Conservation (phyloP, 2,329 filamentous ascomycete genomes). For the Aspergillus brunneoviolaceus region DNA sequence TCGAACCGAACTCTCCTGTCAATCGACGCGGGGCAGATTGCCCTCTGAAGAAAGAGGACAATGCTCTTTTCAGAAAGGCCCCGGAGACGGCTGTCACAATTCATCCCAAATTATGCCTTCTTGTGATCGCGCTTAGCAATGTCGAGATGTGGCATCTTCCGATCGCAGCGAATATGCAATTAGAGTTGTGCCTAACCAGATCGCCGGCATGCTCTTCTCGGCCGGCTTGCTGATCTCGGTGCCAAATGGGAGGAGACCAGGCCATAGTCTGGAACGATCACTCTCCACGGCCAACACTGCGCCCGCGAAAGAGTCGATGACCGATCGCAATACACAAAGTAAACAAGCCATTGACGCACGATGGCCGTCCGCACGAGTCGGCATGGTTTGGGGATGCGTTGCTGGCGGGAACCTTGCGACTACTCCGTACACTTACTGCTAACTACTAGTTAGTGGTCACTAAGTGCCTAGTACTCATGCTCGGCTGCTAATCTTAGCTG, state of each 20-base stretch:
- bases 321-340: neutral
- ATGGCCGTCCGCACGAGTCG: neutral
- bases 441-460: neutral
- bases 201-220: neutral
- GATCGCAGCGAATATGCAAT: neutral
- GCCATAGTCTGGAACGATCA: neutral
- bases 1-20: slow-evolving; percentile 12
- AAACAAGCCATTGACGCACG: neutral
- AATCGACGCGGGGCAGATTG: slow-evolving; percentile 5
- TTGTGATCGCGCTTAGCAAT: neutral
- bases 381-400: neutral
- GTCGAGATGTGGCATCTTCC: neutral
- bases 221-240: neutral
- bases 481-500: neutral
- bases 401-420: neutral
- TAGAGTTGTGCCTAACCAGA: neutral
- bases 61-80: slow-evolving; percentile 16
- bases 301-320: too few species aligned
- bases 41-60: slow-evolving; percentile 13
- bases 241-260: neutral
- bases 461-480: neutral
- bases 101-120: neutral
- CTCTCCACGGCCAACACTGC: too few species aligned
- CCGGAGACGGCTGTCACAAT: slow-evolving; percentile 13
- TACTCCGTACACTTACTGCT: neutral